A percentile compares a stretch with the other conserved stretches of the same genome.
phyloP scores from a whole-genome alignment of 768 basidiomycete genomes.

The Atractiella rhizophila region DNA sequence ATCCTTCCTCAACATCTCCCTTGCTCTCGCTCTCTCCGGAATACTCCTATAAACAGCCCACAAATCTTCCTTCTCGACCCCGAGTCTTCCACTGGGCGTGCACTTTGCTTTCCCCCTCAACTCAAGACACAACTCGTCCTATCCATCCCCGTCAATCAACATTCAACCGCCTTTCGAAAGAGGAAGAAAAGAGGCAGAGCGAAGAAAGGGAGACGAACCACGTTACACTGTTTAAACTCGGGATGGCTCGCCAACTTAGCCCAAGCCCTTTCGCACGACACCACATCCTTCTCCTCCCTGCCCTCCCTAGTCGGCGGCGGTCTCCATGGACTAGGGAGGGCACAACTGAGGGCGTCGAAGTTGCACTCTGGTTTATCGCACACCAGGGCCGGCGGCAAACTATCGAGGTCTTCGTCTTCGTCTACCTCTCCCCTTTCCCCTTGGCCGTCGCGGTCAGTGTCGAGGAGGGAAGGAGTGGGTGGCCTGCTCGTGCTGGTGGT shows the following conservation, averaged over 20 bases:
- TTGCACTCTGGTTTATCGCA: constrained; percentile 14
- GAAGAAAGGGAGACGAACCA: constrained; percentile 1
- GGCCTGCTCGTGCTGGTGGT: not conserved
- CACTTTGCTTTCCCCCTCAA: constrained; percentile 10
- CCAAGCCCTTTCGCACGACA: constrained; percentile 11
- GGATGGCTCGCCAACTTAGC: constrained; percentile 11
- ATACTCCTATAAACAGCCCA: constrained; percentile 9
- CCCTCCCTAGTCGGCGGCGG: constrained; percentile 5
- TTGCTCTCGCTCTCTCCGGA: constrained; percentile 5
- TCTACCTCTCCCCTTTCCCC: not conserved
- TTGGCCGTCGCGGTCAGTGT: not conserved
- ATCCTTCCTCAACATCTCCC: not conserved
- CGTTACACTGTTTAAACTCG: constrained; percentile 5
- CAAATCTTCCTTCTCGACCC: constrained; percentile 9
- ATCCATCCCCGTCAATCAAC: not conserved
- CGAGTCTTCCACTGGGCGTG: constrained; percentile 10
- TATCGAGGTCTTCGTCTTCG: constrained; percentile 8
- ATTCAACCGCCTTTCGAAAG: not conserved
- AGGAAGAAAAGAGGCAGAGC: not conserved
- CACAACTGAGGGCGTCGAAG: constrained; percentile 4
- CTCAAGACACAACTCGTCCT: constrained; percentile 12
- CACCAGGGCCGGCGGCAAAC: not conserved
- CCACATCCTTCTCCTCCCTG: constrained; percentile 1
- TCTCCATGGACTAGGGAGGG: constrained; percentile 11
- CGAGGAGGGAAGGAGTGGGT: not conserved